Evolutionary conservation across 1,284 basidiomycete genomes (phyloP).

Genomic region (Apiotrichum akiyoshidainum): DNA sequence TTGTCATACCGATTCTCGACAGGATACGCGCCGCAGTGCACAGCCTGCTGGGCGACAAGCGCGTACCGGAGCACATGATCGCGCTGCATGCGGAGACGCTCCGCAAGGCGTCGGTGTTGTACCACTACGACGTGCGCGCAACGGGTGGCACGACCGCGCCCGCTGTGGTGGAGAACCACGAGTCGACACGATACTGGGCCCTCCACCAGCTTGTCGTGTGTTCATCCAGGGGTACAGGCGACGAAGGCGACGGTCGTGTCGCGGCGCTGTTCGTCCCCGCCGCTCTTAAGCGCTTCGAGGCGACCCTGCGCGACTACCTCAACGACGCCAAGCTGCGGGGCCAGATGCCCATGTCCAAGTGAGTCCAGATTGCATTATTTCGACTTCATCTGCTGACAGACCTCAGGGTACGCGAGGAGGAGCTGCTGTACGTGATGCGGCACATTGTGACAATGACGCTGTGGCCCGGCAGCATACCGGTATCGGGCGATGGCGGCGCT

Average conservation of each 20-base stretch:
- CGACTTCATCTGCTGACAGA: background rate
- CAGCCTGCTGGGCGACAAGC: constrained; percentile 65
- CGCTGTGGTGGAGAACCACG: constrained; percentile 60
- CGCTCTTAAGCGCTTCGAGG: constrained; percentile 68
- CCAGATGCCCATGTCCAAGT: constrained; percentile 79
- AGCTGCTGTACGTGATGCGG: constrained; percentile 76
- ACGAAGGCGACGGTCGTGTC: background rate
- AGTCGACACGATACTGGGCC: constrained; percentile 90
- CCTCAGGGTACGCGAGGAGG: constrained; percentile 76
- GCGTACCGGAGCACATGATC: constrained; percentile 72
- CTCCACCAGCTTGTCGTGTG: constrained; percentile 73
- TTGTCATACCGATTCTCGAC: constrained; percentile 76
- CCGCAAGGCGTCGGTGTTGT: constrained; percentile 70
- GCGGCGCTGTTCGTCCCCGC: constrained; percentile 31
- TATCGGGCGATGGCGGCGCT: background rate
- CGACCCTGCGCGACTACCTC: constrained; percentile 67
- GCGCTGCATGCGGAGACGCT: constrained; percentile 68
- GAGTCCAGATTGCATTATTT: constrained; percentile 22
- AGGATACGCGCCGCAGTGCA: constrained; percentile 74
- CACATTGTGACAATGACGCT: constrained; percentile 68
- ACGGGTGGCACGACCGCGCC: constrained; percentile 36
- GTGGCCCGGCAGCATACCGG: constrained; percentile 59
- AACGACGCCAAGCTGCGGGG: constrained; percentile 79
- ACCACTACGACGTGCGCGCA: constrained; percentile 46
- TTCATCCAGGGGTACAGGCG: background rate